Evolutionary conservation across 345 rosid genomes (phyloP), one percentile per base, ranked within the genome.

Genomic region (Hibiscus tridactylites): DNA sequence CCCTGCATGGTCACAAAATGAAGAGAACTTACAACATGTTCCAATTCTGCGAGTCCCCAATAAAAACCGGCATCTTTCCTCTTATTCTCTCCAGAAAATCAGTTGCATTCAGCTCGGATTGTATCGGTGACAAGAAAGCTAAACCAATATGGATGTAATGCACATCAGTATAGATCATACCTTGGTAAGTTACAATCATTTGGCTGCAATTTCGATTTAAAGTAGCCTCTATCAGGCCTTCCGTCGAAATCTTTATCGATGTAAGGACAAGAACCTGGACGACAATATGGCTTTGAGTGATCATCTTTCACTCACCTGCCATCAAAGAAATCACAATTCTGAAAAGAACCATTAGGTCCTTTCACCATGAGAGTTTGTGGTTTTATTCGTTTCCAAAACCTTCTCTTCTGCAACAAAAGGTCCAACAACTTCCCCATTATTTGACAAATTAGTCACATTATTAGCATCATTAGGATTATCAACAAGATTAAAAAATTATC

Each of bases 11-110:
- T 17, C 19, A 70, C 42, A 16, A 60, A 59, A 76, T 46, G 57
- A 39, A 35, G 5, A 44, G 12, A 61, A 26, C 28, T 33, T 0
- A 1, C 3, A 96, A 93, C 97, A 94, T 88, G 81, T 94, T 94
- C 74, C 97, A 66, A 12, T 59, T 59, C 16, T 26, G 81, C 0
- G 97, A 94, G 74, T 94, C 96, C 53, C 97, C 97, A 29, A 94
- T 92, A 50, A 91, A 94, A 56, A 90, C 95, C 29, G 91, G 81
- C 77, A 85, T 94, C 84, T 86, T 86, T 78, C 91, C 95, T 83
- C 91, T 85, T 52, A 88, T 54, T 73, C 86, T 87, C 85, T 64
- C 68, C 33, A 65, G 69, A 42, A 42, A 65, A 65, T 65, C 69
- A 65, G 54, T 65, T 21, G 69, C 96, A 77, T 94, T 90, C 81